Percentiles rank a stretch among this genome's conserved stretches.
These are phyloP conservation scores for Fraxinus dipetala DNA, from an alignment of 305 asterid species.

Conservation along the genomic window DNA sequence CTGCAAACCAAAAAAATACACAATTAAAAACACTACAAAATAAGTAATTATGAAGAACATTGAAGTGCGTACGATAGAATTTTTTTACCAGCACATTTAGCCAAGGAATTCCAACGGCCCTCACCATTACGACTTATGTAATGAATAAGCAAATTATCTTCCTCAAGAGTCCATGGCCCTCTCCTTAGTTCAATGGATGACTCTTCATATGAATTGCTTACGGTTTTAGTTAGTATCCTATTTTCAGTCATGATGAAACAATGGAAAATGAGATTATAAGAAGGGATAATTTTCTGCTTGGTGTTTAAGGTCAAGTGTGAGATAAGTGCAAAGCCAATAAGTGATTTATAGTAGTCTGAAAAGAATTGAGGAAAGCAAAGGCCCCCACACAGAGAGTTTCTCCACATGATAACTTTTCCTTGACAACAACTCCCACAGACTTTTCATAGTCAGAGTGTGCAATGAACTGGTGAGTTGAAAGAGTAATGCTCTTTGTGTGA, in stretches of 20 bases:
- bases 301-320: background rate
- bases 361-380: constrained; percentile 20
- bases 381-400: constrained; percentile 36
- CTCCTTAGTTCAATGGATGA: constrained; percentile 52
- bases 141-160: constrained; percentile 72
- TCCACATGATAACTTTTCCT: constrained; percentile 15
- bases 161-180: constrained; percentile 96
- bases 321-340: constrained; percentile 16
- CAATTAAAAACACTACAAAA: background rate
- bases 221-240: background rate
- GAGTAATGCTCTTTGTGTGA: constrained; percentile 41
- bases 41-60: background rate
- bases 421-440: constrained; percentile 25
- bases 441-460: constrained; percentile 29
- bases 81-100: constrained; percentile 66
- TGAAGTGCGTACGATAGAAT: background rate
- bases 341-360: constrained; percentile 40
- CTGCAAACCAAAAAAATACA: constrained; percentile 27
- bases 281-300: background rate
- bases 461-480: constrained; percentile 22
- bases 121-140: constrained; percentile 63
- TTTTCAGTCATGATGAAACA: constrained; percentile 27
- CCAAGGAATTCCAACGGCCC: constrained; percentile 82
- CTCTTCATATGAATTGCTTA: constrained; percentile 34
- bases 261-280: background rate